These are phyloP conservation scores for Cinnamomum micranthum DNA, from an alignment of 164 flowering plant species.

Conservation along the genomic window DNA sequence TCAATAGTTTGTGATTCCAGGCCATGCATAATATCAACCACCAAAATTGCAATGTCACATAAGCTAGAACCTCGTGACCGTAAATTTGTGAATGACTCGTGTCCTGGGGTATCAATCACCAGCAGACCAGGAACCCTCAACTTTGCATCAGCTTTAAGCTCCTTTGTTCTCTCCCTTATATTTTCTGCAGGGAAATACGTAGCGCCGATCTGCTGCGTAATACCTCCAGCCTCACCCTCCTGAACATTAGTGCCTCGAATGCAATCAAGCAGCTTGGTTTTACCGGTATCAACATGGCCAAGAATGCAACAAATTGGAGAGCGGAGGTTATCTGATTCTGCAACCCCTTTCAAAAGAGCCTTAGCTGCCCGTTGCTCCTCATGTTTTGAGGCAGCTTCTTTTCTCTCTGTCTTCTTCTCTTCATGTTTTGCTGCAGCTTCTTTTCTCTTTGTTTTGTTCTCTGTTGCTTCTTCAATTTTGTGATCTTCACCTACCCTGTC, in stretches of 20 bases:
- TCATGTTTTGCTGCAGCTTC: conserved; percentile 16
- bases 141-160: conserved; percentile 87
- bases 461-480: conserved; percentile 4
- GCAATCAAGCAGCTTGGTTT: conserved; percentile 95
- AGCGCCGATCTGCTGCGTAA: conserved; percentile 98
- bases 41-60: conserved; percentile 97
- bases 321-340: conserved; percentile 47
- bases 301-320: conserved; percentile 99
- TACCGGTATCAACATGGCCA: conserved; percentile 99
- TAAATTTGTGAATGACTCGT: conserved; percentile 88
- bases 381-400: conserved; percentile 28
- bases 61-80: conserved; percentile 93
- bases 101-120: conserved; percentile 98
- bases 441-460: conserved; percentile 36
- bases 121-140: conserved; percentile 89
- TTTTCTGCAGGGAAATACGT: conserved; percentile 95
- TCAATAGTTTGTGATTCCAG: conserved; percentile 96
- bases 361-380: conserved; percentile 30
- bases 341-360: conserved; percentile 33
- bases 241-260: conserved; percentile 98
- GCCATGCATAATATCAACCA: conserved; percentile 99
- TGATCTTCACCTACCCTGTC: conserved; percentile 24
- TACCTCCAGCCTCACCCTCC: conserved; percentile 99
- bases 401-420: conserved; percentile 25
- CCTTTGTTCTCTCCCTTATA: conserved; percentile 89